Conservation (phyloP, 306 rosid genomes). For the Pterocarpus santalinus region DNA sequence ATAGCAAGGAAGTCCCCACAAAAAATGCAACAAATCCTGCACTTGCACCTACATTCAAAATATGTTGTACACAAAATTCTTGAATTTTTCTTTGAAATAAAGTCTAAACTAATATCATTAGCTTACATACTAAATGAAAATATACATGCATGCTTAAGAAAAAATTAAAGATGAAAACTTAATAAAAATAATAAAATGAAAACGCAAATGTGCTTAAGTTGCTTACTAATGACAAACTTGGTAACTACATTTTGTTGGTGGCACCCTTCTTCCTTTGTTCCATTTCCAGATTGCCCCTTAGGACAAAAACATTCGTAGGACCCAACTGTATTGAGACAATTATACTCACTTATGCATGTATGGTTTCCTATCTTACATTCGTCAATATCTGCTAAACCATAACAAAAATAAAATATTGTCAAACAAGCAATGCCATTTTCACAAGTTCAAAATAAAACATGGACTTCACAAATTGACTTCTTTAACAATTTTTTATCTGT, state of each 20-base stretch:
- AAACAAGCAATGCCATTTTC: not conserved
- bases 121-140: not conserved
- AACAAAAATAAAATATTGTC: not conserved
- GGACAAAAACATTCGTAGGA: not conserved
- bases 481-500: not conserved
- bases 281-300: not conserved
- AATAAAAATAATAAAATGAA: too few species aligned
- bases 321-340: not conserved
- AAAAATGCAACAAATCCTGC: not conserved
- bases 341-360: not conserved
- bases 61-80: not conserved
- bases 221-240: not conserved
- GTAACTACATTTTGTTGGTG: too few species aligned
- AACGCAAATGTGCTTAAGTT: not conserved
- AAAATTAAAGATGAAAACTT: not conserved
- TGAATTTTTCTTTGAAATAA: not conserved
- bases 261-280: not conserved
- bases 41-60: slow-evolving; percentile 1
- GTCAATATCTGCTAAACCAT: not conserved
- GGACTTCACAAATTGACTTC: not conserved
- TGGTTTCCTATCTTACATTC: not conserved
- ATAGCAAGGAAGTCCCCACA: not conserved
- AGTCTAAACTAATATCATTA: too few species aligned
- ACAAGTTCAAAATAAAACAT: not conserved
- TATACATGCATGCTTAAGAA: not conserved